Evolutionary conservation across 192 early-diverging fungal genomes (phyloP).

Genomic region (Thamnidium elegans): DNA sequence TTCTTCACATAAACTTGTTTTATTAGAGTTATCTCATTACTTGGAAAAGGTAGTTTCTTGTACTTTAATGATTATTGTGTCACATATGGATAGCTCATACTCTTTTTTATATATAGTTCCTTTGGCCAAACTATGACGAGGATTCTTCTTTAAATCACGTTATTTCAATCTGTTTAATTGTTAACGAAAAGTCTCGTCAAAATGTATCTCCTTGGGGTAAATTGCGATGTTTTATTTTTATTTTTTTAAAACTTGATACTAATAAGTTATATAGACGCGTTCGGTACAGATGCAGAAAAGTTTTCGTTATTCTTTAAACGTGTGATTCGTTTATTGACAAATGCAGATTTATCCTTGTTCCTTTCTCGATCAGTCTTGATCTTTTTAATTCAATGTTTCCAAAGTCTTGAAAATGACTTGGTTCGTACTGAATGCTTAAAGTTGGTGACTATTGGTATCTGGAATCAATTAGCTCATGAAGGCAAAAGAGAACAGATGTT

Average conservation of each 20-base stretch:
- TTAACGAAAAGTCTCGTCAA: conserved; percentile 90
- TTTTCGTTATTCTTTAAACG: conserved; percentile 59
- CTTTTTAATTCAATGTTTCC: conserved; percentile 83
- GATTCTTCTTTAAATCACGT: conserved; percentile 52
- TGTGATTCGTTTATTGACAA: conserved; percentile 44
- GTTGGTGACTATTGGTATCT: conserved; percentile 72
- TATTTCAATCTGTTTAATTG: conserved; percentile 77
- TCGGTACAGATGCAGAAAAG: conserved; percentile 40
- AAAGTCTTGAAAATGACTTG: conserved; percentile 73
- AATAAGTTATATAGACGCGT: conserved; percentile 33
- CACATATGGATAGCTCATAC: conserved; percentile 15
- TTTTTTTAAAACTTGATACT: neutral
- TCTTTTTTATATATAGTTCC: conserved; percentile 48
- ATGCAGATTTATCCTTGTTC: conserved; percentile 31
- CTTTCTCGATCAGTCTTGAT: conserved; percentile 55
- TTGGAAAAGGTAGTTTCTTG: conserved; percentile 58
- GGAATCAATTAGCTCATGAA: conserved; percentile 62
- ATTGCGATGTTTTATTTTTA: neutral
- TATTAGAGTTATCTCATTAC: conserved; percentile 77
- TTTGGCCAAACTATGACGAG: conserved; percentile 72
- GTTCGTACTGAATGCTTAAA: conserved; percentile 78
- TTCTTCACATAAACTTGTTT: conserved; percentile 57
- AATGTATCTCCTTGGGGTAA: conserved; percentile 61
- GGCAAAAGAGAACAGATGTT: conserved; percentile 61
- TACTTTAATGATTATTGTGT: neutral